Percentiles rank a stretch among this genome's conserved stretches.
phyloP scores from a whole-genome alignment of 2,329 filamentous ascomycete genomes.

The Sporothrix phasma region DNA sequence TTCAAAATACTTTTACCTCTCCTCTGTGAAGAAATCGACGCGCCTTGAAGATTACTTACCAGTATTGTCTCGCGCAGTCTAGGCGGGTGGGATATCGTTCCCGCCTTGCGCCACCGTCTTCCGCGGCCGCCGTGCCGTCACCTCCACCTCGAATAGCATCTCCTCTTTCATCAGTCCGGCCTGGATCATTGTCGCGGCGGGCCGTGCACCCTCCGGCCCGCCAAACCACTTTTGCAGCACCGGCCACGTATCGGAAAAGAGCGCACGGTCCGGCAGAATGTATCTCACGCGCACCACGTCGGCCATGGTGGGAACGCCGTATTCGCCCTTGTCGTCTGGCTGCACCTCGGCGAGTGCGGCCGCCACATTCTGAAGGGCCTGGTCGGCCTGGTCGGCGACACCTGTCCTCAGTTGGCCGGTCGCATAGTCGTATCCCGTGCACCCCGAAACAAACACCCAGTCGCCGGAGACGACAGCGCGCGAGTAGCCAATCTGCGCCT shows the following conservation, averaged over 20 bases:
- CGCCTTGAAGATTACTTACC: too few species aligned
- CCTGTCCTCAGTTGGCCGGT: conserved; percentile 33
- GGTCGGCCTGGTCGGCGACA: conserved; percentile 40
- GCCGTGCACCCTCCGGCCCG: conserved; percentile 35
- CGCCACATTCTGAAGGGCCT: conserved; percentile 39
- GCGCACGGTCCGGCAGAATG: conserved; percentile 37
- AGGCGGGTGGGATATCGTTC: not conserved
- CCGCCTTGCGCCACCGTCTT: not conserved
- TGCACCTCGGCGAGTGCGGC: conserved; percentile 36
- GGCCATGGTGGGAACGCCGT: conserved; percentile 22
- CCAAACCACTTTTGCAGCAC: conserved; percentile 41
- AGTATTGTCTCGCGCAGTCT: not conserved
- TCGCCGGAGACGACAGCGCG: conserved; percentile 42
- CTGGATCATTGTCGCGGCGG: conserved; percentile 46
- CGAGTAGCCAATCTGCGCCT: conserved; percentile 44
- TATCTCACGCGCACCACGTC: conserved; percentile 45
- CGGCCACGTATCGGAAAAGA: conserved; percentile 41
- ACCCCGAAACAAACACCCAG: conserved; percentile 45
- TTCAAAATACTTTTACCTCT: not conserved
- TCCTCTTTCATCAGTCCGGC: conserved; percentile 40
- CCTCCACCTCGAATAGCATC: conserved; percentile 33
- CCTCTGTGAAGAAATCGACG: too few species aligned
- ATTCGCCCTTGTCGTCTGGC: conserved; percentile 18
- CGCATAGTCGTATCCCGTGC: conserved; percentile 42
- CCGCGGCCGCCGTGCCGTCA: conserved; percentile 23